These are phyloP conservation scores for Diaporthe eres DNA, from an alignment of 2,329 filamentous ascomycete species.

Conservation along the genomic window DNA sequence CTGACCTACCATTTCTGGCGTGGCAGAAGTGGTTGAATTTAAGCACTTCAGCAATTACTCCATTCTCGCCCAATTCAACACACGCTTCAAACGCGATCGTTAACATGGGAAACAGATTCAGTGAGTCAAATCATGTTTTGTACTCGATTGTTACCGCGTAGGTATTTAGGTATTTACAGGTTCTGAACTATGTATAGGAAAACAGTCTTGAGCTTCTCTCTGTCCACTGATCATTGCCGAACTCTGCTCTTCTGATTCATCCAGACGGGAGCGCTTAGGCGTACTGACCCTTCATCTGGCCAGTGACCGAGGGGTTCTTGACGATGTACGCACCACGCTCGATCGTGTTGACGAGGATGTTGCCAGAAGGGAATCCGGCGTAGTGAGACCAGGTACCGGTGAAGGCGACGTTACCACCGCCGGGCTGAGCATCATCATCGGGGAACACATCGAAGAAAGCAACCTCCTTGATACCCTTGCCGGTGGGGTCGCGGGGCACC, in stretches of 20 bases:
- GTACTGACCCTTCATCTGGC: conserved; percentile 28
- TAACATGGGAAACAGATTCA: not conserved
- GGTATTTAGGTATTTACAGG: conserved; percentile 19
- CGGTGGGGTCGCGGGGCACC: conserved; percentile 53
- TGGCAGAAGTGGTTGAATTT: too few relatives aligned
- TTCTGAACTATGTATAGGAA: conserved; percentile 20
- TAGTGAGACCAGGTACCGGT: conserved; percentile 60
- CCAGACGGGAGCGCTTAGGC: conserved; percentile 8
- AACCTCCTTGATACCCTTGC: conserved; percentile 57
- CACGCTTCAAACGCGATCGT: too few relatives aligned
- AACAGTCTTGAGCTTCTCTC: not conserved
- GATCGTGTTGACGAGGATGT: conserved; percentile 63
- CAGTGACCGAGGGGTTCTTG: conserved; percentile 44
- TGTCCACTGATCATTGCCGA: not conserved
- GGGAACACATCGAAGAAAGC: conserved; percentile 63
- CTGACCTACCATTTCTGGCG: not conserved
- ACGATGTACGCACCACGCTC: conserved; percentile 58
- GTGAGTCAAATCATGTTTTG: not conserved
- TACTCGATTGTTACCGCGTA: not conserved
- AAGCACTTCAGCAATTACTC: not conserved
- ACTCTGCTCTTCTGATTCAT: not conserved
- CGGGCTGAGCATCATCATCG: conserved; percentile 58
- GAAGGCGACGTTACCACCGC: conserved; percentile 54
- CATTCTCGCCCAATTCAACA: too few relatives aligned
- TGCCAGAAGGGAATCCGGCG: conserved; percentile 55